Percentiles rank a stretch among this genome's conserved stretches.
Evolutionary conservation across 2,329 filamentous ascomycete species (phyloP).

Genomic region (Lasiodiplodia citricola): DNA sequence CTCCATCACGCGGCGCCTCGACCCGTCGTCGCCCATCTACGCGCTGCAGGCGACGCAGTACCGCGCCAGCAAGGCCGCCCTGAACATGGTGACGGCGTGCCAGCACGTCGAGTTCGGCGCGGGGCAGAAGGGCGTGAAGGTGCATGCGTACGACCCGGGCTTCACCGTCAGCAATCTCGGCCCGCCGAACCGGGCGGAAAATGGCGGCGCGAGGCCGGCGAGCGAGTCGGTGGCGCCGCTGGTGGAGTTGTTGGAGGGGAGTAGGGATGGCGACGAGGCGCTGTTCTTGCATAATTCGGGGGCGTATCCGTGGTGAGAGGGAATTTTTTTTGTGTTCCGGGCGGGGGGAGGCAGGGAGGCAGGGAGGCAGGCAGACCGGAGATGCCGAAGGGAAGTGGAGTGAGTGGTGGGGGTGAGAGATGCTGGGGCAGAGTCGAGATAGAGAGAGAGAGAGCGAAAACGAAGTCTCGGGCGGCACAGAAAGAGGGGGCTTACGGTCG

Average conservation of each 20-base stretch:
- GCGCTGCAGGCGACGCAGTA: conserved; percentile 38
- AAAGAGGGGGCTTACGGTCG: background rate
- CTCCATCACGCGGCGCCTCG: conserved; percentile 39
- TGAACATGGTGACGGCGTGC: too few relatives aligned
- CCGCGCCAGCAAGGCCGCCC: conserved; percentile 38
- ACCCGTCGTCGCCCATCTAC: conserved; percentile 36
- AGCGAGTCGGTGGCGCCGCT: background rate
- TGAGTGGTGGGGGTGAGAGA: background rate
- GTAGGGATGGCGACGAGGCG: background rate
- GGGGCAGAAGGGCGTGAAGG: too few relatives aligned
- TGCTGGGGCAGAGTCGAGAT: background rate
- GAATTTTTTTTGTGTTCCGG: too few relatives aligned
- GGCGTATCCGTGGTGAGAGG: background rate
- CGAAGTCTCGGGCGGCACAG: background rate
- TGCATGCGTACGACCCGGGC: too few relatives aligned
- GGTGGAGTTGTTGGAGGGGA: background rate
- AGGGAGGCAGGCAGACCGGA: too few relatives aligned
- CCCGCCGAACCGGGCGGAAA: background rate
- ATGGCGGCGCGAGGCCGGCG: background rate
- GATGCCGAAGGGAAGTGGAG: too few relatives aligned
- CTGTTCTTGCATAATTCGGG: background rate
- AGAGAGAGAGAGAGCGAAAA: too few relatives aligned
- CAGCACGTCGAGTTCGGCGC: too few relatives aligned
- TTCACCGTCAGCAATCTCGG: background rate
- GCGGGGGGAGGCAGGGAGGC: too few relatives aligned